Evolutionary conservation across 1,284 basidiomycete species (phyloP).

Genomic region (Wallemia ichthyophaga): DNA sequence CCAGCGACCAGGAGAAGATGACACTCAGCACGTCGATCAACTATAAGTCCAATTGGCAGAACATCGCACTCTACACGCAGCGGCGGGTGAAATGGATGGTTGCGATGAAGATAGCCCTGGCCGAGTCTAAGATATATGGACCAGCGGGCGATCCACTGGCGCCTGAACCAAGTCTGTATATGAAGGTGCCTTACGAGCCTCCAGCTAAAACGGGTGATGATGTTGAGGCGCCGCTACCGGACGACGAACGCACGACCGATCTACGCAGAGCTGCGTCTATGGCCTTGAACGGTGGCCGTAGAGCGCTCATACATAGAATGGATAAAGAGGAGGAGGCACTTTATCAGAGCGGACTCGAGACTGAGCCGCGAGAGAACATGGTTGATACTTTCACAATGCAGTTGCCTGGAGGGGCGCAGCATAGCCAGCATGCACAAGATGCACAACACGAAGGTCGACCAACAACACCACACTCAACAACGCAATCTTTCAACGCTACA

Average conservation of each 20-base stretch:
- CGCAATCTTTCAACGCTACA: background rate
- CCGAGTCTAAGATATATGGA: slow-evolving; percentile 9
- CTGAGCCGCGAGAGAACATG: background rate
- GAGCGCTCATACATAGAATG: background rate
- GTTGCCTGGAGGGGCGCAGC: background rate
- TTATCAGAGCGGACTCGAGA: background rate
- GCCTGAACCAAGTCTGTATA: background rate
- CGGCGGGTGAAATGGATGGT: slow-evolving; percentile 10
- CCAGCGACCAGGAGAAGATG: slow-evolving; percentile 40
- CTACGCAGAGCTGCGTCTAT: background rate
- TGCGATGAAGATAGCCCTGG: slow-evolving; percentile 9
- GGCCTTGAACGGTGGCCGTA: background rate
- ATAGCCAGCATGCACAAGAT: too few species aligned
- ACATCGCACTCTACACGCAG: slow-evolving; percentile 34
- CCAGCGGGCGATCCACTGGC: slow-evolving; percentile 6
- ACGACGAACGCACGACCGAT: background rate
- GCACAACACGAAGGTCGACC: background rate
- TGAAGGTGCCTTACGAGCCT: background rate
- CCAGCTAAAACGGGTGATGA: background rate
- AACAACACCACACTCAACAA: background rate
- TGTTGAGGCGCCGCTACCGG: background rate
- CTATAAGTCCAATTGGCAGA: slow-evolving; percentile 72
- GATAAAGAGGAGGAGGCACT: background rate
- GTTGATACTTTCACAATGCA: background rate
- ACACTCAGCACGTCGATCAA: slow-evolving; percentile 50